Conservation (phyloP, 164 flowering plant genomes). For the Nymphaea colorata region DNA sequence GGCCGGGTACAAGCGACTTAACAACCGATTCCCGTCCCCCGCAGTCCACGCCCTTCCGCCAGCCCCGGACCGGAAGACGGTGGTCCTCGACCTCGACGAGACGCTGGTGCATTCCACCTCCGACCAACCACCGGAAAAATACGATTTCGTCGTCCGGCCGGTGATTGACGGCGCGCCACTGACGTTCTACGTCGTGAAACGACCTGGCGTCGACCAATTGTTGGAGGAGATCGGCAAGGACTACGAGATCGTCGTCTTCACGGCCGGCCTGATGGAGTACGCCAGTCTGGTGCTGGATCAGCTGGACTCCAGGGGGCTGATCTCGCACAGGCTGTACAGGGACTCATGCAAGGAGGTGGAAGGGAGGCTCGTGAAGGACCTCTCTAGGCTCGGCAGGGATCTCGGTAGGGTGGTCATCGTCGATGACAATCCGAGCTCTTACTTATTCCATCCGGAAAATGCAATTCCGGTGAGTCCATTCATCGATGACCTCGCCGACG, state of each 20-base stretch:
- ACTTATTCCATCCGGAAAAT: constrained; percentile 49
- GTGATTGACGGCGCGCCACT: constrained; percentile 37
- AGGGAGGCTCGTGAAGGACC: constrained; percentile 72
- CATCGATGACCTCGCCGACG: constrained; percentile 32
- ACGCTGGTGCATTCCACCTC: constrained; percentile 60
- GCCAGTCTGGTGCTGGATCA: constrained; percentile 61
- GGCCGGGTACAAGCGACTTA: constrained; percentile 27
- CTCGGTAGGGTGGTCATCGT: constrained; percentile 51
- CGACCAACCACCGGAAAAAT: constrained; percentile 45
- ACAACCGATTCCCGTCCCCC: constrained; percentile 15
- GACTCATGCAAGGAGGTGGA: constrained; percentile 59
- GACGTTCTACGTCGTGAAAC: constrained; percentile 57
- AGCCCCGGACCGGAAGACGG: constrained; percentile 26
- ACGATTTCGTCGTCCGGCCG: constrained; percentile 68
- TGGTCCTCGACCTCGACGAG: constrained; percentile 81
- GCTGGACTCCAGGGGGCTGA: constrained; percentile 37
- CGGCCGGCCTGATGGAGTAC: constrained; percentile 72
- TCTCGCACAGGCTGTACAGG: constrained; percentile 59
- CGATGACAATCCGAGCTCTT: constrained; percentile 76
- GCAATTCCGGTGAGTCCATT: constrained; percentile 62
- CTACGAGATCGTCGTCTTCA: constrained; percentile 71
- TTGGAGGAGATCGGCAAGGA: constrained; percentile 27
- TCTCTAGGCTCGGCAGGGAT: constrained; percentile 62
- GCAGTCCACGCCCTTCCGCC: constrained; percentile 31
- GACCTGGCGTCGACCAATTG: constrained; percentile 68